Evolutionary conservation across 2,329 filamentous ascomycete species (phyloP), one percentile per base, ranked within the genome.

Genomic region (Podosphaera xanthii): DNA sequence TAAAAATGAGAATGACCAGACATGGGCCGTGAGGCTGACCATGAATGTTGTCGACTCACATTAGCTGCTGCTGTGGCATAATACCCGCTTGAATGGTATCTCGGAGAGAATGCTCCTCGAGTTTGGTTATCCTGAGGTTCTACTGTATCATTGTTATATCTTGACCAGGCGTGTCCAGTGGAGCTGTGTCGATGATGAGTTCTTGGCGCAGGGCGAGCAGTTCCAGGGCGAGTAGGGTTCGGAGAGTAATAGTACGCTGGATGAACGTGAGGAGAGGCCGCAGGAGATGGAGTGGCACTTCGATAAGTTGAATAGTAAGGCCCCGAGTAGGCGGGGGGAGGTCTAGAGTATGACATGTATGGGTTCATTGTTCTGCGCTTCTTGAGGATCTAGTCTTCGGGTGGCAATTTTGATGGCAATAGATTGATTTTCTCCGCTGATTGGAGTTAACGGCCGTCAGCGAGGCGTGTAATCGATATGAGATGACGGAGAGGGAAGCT

Each of bases 61-160:
- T 70, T 68, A 69, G 70, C 69, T 64, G 69, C 67, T 66, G 67
- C 66, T 64, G 69, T 70, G 60, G 68, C 66, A 62, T 70, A 70
- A 59, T 68, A 62, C 64, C 69, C 69, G 61, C 63, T 68, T 56
- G 67, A 69, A 61, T 66, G 69, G 63, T 68, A 70, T 62, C 69
- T 66, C 53, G 69, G 69, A 35, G 68, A 69, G 60, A 69, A 70
- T 22, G 66, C 61, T 50, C 62, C 60, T 30, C 62, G 62, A 56
- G 62, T 61, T 7, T 64, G 64, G 58, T 64, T 64, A 42, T 63
- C 64, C 58, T 64, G 67, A 8, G 64, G 63, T 59, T 68, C 67
- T 59, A 6, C 40, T 8, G 40, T 12, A 12, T 44, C 40, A 44
- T 44, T 44, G n/a, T 44, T 14, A 12, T 44, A 44, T 44, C 10